Evolutionary conservation across 768 basidiomycete genomes (phyloP).

Genomic region (Sistotremastrum suecicum): DNA sequence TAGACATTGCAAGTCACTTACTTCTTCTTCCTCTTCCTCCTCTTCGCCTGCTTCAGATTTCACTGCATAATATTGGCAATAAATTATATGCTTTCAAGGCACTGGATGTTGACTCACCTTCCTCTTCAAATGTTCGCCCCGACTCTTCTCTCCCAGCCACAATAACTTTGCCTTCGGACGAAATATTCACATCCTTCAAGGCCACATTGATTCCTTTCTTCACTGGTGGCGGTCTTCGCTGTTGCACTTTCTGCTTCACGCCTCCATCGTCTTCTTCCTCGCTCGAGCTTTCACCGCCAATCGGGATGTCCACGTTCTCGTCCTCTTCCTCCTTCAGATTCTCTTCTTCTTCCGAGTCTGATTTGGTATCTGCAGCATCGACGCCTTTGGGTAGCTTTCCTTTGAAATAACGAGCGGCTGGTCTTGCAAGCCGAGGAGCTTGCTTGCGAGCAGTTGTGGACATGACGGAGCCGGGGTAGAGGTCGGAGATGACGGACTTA

Average conservation of each 20-base stretch:
- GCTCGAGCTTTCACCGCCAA: conserved; percentile 37
- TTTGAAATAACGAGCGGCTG: conserved; percentile 80
- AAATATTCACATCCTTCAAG: conserved; percentile 69
- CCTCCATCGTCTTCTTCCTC: conserved; percentile 32
- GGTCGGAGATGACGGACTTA: not conserved
- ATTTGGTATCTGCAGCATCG: conserved; percentile 28
- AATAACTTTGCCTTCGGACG: conserved; percentile 65
- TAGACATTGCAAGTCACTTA: conserved; percentile 10
- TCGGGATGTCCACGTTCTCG: conserved; percentile 43
- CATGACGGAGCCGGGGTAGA: conserved; percentile 1
- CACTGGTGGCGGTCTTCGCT: not conserved
- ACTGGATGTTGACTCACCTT: conserved; percentile 23
- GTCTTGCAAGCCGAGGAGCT: conserved; percentile 63
- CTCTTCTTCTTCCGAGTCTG: conserved; percentile 54
- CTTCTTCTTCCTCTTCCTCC: conserved; percentile 19
- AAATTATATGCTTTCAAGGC: conserved; percentile 6
- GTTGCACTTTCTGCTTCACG: conserved; percentile 18
- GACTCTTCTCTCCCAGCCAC: conserved; percentile 70
- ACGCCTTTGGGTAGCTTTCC: conserved; percentile 78
- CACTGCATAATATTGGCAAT: conserved; percentile 19
- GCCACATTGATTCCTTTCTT: conserved; percentile 52
- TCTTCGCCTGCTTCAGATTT: conserved; percentile 37
- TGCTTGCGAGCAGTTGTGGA: conserved; percentile 35
- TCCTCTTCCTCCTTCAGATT: conserved; percentile 22
- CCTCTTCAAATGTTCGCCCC: conserved; percentile 54